These are phyloP conservation scores for Zygosaccharomyces pseudobailii DNA, from an alignment of 1,139 yeast genomes.

Conservation along the genomic window DNA sequence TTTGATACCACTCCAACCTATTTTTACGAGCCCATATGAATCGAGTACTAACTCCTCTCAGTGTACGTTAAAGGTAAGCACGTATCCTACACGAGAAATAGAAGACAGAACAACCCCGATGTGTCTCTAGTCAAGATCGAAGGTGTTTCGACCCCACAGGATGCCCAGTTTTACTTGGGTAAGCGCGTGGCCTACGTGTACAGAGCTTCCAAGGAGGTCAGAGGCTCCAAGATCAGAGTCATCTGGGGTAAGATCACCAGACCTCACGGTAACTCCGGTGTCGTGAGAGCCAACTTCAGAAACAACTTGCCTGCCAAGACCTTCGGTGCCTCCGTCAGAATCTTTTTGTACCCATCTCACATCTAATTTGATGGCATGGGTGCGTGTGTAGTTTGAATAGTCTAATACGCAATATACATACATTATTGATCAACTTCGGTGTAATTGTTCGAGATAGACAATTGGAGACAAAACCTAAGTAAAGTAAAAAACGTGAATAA, in stretches of 20 bases:
- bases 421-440: background rate
- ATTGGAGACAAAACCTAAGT: background rate
- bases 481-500: background rate
- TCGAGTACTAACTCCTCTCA: constrained; percentile 32
- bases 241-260: constrained; percentile 99
- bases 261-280: constrained; percentile 98
- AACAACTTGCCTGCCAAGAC: constrained; percentile 99
- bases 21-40: background rate
- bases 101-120: constrained; percentile 97
- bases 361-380: constrained; percentile 51
- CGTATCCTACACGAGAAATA: constrained; percentile 99
- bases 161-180: constrained; percentile 98
- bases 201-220: constrained; percentile 96
- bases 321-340: constrained; percentile 99
- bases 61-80: constrained; percentile 99
- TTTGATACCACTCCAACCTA: no score
- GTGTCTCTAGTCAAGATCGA: constrained; percentile 94
- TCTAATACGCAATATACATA: constrained; percentile 5
- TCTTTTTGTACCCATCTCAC: constrained; percentile 99
- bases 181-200: constrained; percentile 99
- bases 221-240: constrained; percentile 99
- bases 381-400: constrained; percentile 5
- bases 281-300: constrained; percentile 98
- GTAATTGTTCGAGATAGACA: background rate
- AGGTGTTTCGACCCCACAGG: constrained; percentile 88